These are phyloP conservation scores for Russula abietina DNA, from an alignment of 768 basidiomycete genomes.

Conservation along the genomic window DNA sequence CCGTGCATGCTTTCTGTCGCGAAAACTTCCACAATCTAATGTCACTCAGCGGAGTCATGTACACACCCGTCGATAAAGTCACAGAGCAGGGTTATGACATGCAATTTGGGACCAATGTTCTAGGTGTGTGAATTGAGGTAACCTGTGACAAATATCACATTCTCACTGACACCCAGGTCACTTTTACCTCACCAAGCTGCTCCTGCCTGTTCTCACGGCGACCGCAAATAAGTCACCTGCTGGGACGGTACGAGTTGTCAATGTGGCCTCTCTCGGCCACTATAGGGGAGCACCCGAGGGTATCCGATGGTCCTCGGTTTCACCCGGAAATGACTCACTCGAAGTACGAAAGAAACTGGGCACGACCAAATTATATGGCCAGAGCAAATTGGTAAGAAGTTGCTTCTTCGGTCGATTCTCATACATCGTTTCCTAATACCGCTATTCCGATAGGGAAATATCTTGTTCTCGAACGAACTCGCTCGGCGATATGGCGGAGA, in stretches of 20 bases:
- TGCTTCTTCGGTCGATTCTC: background rate
- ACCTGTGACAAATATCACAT: background rate
- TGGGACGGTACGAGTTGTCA: constrained; percentile 30
- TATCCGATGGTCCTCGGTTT: constrained; percentile 19
- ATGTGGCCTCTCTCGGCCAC: constrained; percentile 27
- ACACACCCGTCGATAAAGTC: constrained; percentile 29
- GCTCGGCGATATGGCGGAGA: constrained; percentile 38
- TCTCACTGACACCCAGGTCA: constrained; percentile 27
- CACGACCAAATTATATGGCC: constrained; percentile 16
- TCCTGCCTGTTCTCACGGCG: constrained; percentile 31
- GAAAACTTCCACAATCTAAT: background rate
- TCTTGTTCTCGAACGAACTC: constrained; percentile 41
- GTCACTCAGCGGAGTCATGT: constrained; percentile 32
- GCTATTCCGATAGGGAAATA: constrained; percentile 35
- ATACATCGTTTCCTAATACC: background rate
- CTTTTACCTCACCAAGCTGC: constrained; percentile 32
- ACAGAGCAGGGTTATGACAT: constrained; percentile 33
- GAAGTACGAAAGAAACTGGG: constrained; percentile 15
- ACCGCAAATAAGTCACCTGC: constrained; percentile 30
- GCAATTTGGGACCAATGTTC: constrained; percentile 35
- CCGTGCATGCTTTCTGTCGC: too few species aligned
- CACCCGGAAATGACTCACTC: constrained; percentile 1
- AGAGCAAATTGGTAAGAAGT: constrained; percentile 20
- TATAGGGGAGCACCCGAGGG: constrained; percentile 28
- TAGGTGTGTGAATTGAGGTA: constrained; percentile 21